Evolutionary conservation across 208 protist species (phyloP), one percentile per base, ranked within the genome.

Genomic region (Porcisia deanei): DNA sequence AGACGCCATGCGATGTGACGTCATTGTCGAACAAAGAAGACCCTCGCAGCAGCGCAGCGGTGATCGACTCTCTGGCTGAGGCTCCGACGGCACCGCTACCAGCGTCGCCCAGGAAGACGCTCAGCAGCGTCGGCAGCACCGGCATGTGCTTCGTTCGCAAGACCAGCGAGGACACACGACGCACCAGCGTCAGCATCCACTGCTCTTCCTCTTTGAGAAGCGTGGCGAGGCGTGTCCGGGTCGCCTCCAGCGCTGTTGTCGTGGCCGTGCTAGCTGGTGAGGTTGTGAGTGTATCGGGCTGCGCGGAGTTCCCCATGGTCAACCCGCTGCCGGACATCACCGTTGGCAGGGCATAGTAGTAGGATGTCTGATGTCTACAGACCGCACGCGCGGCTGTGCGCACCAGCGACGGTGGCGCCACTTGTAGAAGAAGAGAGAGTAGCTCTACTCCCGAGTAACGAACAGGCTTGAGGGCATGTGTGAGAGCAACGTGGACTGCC

Each of bases 391-490:
- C 77, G 14, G 80, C 82, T 10, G 49, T 67, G 5, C 69, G 75
- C 41, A 82, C 65, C 41, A 80, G 65, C 30, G 55, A 58, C 6
- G 79, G 69, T 45, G 77, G 77, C 43, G 76, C 65, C 34, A 82
- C 61, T 20, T 55, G 68, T 45, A 95, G 73, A 7, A 93, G 65
- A 14, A 89, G 61, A 45, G 81, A 66, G 61, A 93, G 74, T 53
- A 95, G 78, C 80, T 92, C 85, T 20, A 93, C 81, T 16, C 85
- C 91, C 18, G 78, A 70, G 49, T 86, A 65, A 18, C 88, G 88
- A 37, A 95, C 91, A 2, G 82, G 68, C 53, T 81, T 68, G 78
- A 95, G 77, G 20, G 88, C 91, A 68, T 95, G 91, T 14, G 91
- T 95, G 34, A 95, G 75, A 43, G 85, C 73, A 6, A 95, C 79